phyloP scores from a whole-genome alignment of 495 filamentous ascomycete genomes.

The Echria macrotheca region DNA sequence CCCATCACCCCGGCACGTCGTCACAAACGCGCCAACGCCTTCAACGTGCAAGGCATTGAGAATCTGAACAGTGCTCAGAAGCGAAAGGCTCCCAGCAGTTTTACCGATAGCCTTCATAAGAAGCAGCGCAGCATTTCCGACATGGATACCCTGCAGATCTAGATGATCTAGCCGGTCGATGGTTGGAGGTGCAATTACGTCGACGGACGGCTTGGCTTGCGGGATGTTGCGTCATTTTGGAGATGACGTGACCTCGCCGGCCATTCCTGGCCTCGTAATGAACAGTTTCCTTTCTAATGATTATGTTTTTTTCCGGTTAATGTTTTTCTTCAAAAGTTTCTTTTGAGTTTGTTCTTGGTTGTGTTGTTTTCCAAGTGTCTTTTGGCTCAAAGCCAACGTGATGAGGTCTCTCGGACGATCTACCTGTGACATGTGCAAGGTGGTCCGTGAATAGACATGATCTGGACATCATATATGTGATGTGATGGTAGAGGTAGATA shows the following conservation, averaged over 20 bases:
- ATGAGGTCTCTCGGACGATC: no score
- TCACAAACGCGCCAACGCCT: conserved; percentile 33
- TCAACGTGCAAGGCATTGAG: conserved; percentile 30
- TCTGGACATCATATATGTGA: background rate
- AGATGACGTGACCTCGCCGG: conserved; percentile 2
- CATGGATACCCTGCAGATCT: conserved; percentile 26
- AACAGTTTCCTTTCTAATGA: conserved; percentile 5
- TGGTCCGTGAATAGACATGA: background rate
- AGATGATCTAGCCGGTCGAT: background rate
- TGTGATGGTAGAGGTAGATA: conserved; percentile 22
- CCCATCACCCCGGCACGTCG: conserved; percentile 50
- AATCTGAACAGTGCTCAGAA: conserved; percentile 47
- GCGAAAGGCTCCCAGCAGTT: conserved; percentile 41
- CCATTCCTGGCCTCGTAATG: conserved; percentile 32
- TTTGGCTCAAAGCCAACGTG: background rate
- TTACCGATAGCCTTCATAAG: conserved; percentile 38
- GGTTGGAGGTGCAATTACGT: conserved; percentile 18
- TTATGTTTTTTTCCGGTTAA: background rate
- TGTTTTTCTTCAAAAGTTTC: background rate
- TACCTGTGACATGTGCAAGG: background rate
- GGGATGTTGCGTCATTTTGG: no score
- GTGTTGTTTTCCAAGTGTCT: background rate
- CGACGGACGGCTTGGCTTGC: conserved; percentile 30
- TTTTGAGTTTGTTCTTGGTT: background rate
- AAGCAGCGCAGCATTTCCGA: conserved; percentile 46